phyloP scores from a whole-genome alignment of 2,329 filamentous ascomycete genomes.

The Epichloe hybrida region DNA sequence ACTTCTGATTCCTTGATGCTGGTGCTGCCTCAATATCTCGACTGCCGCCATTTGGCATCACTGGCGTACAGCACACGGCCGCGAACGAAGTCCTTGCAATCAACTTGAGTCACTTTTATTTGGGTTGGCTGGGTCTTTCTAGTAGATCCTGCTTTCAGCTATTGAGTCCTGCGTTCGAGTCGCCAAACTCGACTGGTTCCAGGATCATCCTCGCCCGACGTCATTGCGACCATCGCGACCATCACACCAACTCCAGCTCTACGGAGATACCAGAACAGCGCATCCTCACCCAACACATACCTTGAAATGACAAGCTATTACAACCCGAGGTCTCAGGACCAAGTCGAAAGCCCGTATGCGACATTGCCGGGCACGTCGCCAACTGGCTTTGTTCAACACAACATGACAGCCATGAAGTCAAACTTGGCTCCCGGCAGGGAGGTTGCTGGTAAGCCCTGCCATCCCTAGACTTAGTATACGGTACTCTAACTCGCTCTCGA shows the following conservation, averaged over 20 bases:
- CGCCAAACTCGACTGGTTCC: background rate
- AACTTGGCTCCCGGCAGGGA: constrained; percentile 14
- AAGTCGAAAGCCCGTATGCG: constrained; percentile 17
- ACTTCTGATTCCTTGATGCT: background rate
- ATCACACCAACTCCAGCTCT: background rate
- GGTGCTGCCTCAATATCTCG: background rate
- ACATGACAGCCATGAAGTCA: constrained; percentile 20
- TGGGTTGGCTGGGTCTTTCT: too few relatives aligned
- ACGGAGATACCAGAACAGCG: background rate
- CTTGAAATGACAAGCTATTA: constrained; percentile 17
- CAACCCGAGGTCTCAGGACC: constrained; percentile 16
- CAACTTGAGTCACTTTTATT: background rate
- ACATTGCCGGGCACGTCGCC: constrained; percentile 19
- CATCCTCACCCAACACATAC: background rate
- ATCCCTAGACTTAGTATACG: background rate
- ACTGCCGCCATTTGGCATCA: background rate
- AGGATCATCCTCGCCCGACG: background rate
- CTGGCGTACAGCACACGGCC: background rate
- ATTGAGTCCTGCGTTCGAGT: background rate
- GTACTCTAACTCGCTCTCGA: background rate
- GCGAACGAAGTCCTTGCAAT: background rate
- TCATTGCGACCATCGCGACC: background rate
- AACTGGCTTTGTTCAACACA: constrained; percentile 16
- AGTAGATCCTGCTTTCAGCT: background rate
- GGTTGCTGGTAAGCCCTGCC: constrained; percentile 14